These are phyloP conservation scores for Wickerhamiella alocasiicola DNA, from an alignment of 805 yeast genomes.

Conservation along the genomic window DNA sequence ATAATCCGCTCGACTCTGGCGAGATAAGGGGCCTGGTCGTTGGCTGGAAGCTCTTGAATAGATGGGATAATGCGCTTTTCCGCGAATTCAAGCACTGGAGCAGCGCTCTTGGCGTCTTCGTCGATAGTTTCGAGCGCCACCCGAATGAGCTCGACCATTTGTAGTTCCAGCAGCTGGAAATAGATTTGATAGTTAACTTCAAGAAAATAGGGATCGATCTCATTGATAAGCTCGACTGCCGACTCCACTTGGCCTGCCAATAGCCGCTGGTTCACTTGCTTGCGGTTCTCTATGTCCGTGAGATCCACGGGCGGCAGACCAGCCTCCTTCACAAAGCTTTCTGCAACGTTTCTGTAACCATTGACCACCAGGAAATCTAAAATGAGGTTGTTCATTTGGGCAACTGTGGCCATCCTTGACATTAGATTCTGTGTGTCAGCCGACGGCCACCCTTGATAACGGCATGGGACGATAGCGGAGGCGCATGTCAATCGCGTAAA, in stretches of 20 bases:
- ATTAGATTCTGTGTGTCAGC: no score
- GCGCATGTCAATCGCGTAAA: no score
- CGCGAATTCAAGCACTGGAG: constrained; percentile 27
- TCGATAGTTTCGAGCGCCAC: constrained; percentile 18
- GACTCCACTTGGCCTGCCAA: constrained; percentile 47
- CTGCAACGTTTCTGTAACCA: constrained; percentile 13
- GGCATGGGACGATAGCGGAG: no score
- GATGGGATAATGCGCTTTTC: constrained; percentile 33
- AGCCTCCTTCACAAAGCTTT: constrained; percentile 12
- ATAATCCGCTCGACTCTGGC: constrained; percentile 69
- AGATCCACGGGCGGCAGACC: constrained; percentile 8
- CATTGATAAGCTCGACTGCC: constrained; percentile 46
- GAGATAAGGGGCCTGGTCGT: constrained; percentile 33
- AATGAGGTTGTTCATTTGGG: constrained; percentile 9
- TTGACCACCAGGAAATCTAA: constrained; percentile 13
- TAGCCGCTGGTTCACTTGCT: constrained; percentile 40
- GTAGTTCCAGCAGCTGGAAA: constrained; percentile 58
- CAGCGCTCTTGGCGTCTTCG: constrained; percentile 15
- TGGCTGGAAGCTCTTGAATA: background rate
- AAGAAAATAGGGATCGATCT: constrained; percentile 49
- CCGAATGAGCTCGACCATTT: constrained; percentile 70
- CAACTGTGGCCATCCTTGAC: background rate
- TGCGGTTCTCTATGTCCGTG: constrained; percentile 27
- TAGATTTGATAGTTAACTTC: constrained; percentile 54
- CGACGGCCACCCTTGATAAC: no score